phyloP scores from a whole-genome alignment of 257 asterid species.

The Eucommia ulmoides region DNA sequence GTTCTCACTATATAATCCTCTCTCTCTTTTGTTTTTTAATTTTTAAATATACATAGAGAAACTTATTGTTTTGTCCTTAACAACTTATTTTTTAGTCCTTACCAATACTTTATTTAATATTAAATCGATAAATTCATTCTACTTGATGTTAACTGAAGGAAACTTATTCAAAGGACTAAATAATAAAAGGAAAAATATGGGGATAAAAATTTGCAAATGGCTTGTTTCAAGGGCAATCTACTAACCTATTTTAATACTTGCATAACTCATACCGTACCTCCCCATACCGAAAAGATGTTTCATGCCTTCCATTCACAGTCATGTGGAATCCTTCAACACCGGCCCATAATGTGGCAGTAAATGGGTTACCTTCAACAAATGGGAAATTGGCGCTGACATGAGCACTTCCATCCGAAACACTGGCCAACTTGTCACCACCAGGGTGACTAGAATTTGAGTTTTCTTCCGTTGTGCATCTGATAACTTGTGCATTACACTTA shows the following conservation, averaged over 20 bases:
- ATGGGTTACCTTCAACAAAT: constrained; percentile 73
- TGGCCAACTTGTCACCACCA: constrained; percentile 21
- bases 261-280: constrained; percentile 37
- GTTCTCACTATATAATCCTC: too few relatives aligned
- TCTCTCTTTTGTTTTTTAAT: too few relatives aligned
- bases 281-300: constrained; percentile 72
- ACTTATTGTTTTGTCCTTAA: too few relatives aligned
- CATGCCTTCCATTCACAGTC: constrained; percentile 96
- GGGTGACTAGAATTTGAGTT: constrained; percentile 29
- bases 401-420: constrained; percentile 39
- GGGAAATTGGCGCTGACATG: constrained; percentile 41
- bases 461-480: constrained; percentile 21
- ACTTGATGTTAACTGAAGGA: too few relatives aligned
- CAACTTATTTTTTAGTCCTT: too few relatives aligned
- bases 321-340: constrained; percentile 87
- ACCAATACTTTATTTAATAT: too few relatives aligned
- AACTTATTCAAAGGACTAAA: neutral
- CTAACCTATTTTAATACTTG: too few relatives aligned
- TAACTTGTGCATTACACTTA: constrained; percentile 50
- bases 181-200: too few relatives aligned
- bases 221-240: too few relatives aligned
- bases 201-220: too few relatives aligned
- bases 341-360: constrained; percentile 88
- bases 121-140: too few relatives aligned
- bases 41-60: too few relatives aligned